Base-by-base conservation (phyloP, 2,329 filamentous ascomycete species). In the Epichloe aotearoae region DNA sequence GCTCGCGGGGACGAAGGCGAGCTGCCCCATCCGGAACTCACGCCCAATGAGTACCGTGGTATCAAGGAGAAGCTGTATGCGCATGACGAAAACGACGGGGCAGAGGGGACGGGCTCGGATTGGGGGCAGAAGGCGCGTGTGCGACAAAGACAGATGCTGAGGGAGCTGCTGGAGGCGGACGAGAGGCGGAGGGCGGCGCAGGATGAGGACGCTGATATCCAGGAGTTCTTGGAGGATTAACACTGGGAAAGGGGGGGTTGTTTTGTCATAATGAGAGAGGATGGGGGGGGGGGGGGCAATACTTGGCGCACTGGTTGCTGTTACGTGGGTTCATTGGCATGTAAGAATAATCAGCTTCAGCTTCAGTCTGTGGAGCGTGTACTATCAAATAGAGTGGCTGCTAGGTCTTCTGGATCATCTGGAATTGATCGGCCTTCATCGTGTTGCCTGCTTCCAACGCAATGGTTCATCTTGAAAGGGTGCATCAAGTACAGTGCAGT, bases 121-220 rank as follows among this genome's bases (percentile, higher is more conserved):
- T 88, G 84, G 83, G 84, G 84, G 43, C 80, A 81, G 68, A 84
- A 80, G 69, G 83, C 84, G 10, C 73, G 83, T 56, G 76, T 79
- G 64, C 76, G 84, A 58, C 83, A 88, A 69, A 76, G 83, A 61
- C 75, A 77, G 57, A 74, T 84, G 64, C 69, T 86, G 54, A 81
- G 80, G 72, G 76, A 80, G 61, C 63, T 84, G 60, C 65, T 86
- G 54, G 80, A 82, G 59, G 76, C 73, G 57, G 83, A 86, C 67
- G 72, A 78, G 68, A 66, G 78, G 58, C 70, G 75, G 56, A 74
- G 79, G 59, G 63, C 69, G 47, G 80, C 83, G 58, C 79, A 83
- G 52, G 75, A 86, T 56, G 80, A 84, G 53, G 83, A 88, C 64
- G 84, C 85, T 68, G 84, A 89, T 64, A 84, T 90, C 58, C 77